Evolutionary conservation across 2,329 filamentous ascomycete genomes (phyloP).

Genomic region (Talaromyces marneffei): DNA sequence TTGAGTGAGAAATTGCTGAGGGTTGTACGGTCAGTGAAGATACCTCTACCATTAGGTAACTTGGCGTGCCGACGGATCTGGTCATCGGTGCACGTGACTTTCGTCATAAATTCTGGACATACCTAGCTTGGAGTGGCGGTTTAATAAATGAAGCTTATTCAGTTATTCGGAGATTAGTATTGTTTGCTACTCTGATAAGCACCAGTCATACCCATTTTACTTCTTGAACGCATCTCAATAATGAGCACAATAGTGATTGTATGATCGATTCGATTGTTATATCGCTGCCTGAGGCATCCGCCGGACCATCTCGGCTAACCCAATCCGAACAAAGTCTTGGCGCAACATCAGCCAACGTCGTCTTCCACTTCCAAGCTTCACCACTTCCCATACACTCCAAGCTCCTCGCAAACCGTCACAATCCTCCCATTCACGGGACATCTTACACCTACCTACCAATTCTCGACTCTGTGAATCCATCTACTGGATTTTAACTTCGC

Average conservation of each 20-base stretch:
- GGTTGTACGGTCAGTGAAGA: neutral
- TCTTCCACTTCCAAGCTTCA: conserved; percentile 11
- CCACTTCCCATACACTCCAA: neutral
- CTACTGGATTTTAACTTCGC: conserved; percentile 17
- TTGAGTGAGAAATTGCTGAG: neutral
- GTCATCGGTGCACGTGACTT: neutral
- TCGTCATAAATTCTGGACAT: neutral
- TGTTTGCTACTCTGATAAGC: neutral
- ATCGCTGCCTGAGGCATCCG: neutral
- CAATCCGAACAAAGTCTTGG: conserved; percentile 9
- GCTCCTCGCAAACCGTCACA: conserved; percentile 2
- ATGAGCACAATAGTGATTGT: neutral
- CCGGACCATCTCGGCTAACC: conserved; percentile 8
- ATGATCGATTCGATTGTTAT: neutral
- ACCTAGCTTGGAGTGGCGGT: neutral
- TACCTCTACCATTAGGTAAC: too few species aligned
- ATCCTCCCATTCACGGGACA: neutral
- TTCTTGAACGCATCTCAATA: neutral
- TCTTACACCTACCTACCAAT: neutral
- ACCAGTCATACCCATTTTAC: neutral
- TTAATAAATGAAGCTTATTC: neutral
- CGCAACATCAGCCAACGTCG: conserved; percentile 16
- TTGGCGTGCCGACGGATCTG: neutral
- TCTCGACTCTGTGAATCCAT: neutral
- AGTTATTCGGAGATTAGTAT: neutral